These are phyloP conservation scores for Hydnum rufescens DNA, from an alignment of 768 basidiomycete genomes.

Conservation along the genomic window DNA sequence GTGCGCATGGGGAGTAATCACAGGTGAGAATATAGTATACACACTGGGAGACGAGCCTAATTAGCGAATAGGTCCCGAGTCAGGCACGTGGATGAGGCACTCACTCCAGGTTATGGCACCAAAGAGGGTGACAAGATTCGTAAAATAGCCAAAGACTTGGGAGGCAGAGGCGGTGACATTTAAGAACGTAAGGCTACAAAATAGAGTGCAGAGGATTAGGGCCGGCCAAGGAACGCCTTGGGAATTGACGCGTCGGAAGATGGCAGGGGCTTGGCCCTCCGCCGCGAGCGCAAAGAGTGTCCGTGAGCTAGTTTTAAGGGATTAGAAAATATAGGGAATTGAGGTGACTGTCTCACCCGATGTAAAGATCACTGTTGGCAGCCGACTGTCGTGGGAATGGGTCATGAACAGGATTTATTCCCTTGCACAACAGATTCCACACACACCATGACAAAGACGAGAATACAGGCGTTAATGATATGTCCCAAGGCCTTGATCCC, in stretches of 20 bases:
- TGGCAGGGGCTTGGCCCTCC: slow-evolving; percentile 13
- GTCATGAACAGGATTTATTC: neutral
- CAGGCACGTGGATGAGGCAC: neutral
- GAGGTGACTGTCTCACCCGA: slow-evolving; percentile 12
- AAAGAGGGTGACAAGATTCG: slow-evolving; percentile 24
- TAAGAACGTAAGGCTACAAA: slow-evolving; percentile 39
- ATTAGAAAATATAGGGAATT: neutral
- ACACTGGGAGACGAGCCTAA: slow-evolving; percentile 10
- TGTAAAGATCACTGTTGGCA: slow-evolving; percentile 43
- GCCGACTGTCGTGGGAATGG: slow-evolving; percentile 19
- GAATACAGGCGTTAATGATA: slow-evolving; percentile 31
- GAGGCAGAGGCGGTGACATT: slow-evolving; percentile 32
- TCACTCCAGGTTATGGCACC: slow-evolving; percentile 22
- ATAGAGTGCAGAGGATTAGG: slow-evolving; percentile 31
- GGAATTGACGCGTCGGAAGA: slow-evolving; percentile 12
- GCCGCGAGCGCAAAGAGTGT: slow-evolving; percentile 13
- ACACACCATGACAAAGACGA: slow-evolving; percentile 30
- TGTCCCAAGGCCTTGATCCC: slow-evolving; percentile 41
- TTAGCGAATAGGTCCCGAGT: neutral
- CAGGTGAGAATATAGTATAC: slow-evolving; percentile 43
- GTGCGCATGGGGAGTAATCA: slow-evolving; percentile 18
- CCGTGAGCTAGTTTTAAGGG: slow-evolving; percentile 2
- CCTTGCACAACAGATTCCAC: too few relatives aligned
- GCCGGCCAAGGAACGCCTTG: slow-evolving; percentile 20
- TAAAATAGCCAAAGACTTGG: slow-evolving; percentile 24